Evolutionary conservation across 106 monocot species (phyloP).

Genomic region (Acorus calamus): DNA sequence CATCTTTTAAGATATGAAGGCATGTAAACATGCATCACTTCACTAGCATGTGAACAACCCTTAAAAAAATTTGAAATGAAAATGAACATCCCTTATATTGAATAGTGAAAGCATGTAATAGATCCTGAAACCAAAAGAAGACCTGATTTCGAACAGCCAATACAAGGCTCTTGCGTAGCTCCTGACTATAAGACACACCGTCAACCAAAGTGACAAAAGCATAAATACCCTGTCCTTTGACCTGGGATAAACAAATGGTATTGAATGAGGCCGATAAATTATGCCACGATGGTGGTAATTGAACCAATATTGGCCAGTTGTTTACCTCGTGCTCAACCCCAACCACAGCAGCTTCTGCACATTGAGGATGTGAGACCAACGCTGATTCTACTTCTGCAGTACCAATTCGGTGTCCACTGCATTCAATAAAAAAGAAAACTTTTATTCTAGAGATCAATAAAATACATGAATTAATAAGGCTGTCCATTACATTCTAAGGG

Average conservation of each 20-base stretch:
- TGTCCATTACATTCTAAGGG: no score
- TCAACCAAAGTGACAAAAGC: slow-evolving; percentile 91
- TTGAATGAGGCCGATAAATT: background rate
- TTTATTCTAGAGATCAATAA: background rate
- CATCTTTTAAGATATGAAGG: no score
- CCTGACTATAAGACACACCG: slow-evolving; percentile 80
- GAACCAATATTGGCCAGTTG: no score
- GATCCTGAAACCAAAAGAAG: background rate
- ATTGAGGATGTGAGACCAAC: slow-evolving; percentile 85
- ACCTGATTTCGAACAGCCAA: slow-evolving; percentile 83
- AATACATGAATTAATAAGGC: slow-evolving; percentile 18
- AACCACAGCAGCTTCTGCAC: slow-evolving; percentile 97
- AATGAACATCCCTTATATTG: slow-evolving; percentile 21
- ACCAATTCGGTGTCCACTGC: slow-evolving; percentile 97
- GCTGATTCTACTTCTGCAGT: slow-evolving; percentile 99
- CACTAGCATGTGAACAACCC: slow-evolving; percentile 35
- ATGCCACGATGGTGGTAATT: no score
- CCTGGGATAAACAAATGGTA: slow-evolving; percentile 25
- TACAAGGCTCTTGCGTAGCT: slow-evolving; percentile 70
- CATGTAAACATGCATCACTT: background rate
- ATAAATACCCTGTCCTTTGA: slow-evolving; percentile 98
- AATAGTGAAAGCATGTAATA: no score
- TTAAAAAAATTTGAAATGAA: slow-evolving; percentile 10
- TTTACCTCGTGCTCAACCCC: slow-evolving; percentile 91
- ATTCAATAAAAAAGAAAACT: slow-evolving; percentile 1